These are phyloP conservation scores for Lodderomyces jiufengensis DNA, from an alignment of 1,139 yeast genomes.

Conservation along the genomic window DNA sequence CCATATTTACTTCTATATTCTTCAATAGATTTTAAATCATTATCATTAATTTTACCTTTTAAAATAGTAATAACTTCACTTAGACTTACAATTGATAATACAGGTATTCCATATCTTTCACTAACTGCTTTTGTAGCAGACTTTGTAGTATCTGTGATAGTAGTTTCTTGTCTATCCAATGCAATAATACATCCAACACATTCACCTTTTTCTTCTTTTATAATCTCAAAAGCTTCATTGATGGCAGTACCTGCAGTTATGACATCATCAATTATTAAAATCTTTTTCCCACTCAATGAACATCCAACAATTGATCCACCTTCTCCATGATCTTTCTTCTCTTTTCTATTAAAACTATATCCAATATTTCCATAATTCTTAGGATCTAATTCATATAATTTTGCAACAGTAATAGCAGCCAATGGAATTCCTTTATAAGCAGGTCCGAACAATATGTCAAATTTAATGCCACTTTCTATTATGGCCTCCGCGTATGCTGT, in stretches of 20 bases:
- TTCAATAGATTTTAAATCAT: conserved; percentile 53
- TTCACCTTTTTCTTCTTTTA: conserved; percentile 63
- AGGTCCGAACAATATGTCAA: conserved; percentile 93
- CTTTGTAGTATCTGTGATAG: conserved; percentile 54
- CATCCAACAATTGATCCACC: conserved; percentile 95
- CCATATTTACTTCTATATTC: conserved; percentile 56
- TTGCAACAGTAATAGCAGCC: conserved; percentile 89
- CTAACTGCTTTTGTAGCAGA: conserved; percentile 84
- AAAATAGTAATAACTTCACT: conserved; percentile 69
- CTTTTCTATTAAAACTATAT: conserved; percentile 81
- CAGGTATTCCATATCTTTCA: conserved; percentile 73
- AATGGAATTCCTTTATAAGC: conserved; percentile 97
- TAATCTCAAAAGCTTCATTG: conserved; percentile 85
- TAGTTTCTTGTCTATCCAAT: conserved; percentile 90
- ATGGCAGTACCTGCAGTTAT: conserved; percentile 99
- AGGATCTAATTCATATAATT: conserved; percentile 88
- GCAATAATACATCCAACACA: conserved; percentile 88
- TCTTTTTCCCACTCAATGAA: conserved; percentile 61
- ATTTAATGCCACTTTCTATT: conserved; percentile 72
- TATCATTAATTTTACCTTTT: conserved; percentile 48
- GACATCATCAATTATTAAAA: conserved; percentile 90
- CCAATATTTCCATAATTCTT: conserved; percentile 61
- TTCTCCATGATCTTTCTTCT: conserved; percentile 97
- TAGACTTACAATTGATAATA: conserved; percentile 73
- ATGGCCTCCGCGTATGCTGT: conserved; percentile 87